Evolutionary conservation across 116 monocot species (phyloP).

Genomic region (Trichopus zeylanicus): DNA sequence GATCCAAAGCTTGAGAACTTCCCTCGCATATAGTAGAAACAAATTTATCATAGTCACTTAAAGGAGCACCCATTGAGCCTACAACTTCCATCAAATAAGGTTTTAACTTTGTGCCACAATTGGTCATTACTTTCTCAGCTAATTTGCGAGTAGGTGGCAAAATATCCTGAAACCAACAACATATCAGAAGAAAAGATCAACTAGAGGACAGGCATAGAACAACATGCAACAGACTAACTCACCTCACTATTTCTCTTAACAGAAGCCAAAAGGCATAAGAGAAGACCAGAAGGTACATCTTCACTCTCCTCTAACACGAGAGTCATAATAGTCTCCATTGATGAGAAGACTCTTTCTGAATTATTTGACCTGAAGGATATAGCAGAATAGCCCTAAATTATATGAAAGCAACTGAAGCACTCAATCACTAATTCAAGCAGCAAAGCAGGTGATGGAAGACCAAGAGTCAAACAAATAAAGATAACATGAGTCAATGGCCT

Average conservation of each 20-base stretch:
- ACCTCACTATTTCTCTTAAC: constrained; percentile 51
- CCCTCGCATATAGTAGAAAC: constrained; percentile 41
- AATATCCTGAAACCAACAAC: constrained; percentile 33
- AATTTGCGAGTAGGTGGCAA: constrained; percentile 38
- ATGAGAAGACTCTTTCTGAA: constrained; percentile 43
- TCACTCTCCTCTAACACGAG: constrained; percentile 84
- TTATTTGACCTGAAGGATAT: constrained; percentile 40
- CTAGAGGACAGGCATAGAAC: background rate
- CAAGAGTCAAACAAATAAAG: too few species aligned
- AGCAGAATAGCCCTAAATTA: background rate
- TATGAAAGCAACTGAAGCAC: background rate
- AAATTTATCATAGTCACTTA: constrained; percentile 42
- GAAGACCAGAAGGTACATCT: constrained; percentile 50
- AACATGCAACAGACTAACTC: background rate
- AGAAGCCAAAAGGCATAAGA: constrained; percentile 34
- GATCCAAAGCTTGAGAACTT: constrained; percentile 12
- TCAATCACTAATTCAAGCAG: background rate
- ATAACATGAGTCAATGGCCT: too few species aligned
- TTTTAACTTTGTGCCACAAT: constrained; percentile 54
- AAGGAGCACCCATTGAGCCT: constrained; percentile 19
- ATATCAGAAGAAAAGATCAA: background rate
- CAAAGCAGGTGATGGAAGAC: too few species aligned
- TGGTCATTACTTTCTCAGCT: constrained; percentile 57
- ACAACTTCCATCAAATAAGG: constrained; percentile 32
- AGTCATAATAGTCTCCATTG: constrained; percentile 74